phyloP scores from a whole-genome alignment of 768 basidiomycete species.

The Serendipita sp. region DNA sequence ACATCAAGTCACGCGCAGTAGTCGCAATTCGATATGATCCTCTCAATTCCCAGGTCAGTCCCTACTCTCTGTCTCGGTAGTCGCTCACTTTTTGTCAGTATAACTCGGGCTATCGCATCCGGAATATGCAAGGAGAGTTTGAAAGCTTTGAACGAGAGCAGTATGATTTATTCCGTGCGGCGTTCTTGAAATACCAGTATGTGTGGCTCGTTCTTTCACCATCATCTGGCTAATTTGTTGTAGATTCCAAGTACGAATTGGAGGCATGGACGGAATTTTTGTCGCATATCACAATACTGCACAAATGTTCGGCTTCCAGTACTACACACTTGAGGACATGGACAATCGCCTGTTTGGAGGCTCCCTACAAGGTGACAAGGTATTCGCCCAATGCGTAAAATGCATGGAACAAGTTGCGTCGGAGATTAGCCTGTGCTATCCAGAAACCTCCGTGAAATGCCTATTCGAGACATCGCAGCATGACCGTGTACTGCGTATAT shows the following conservation, averaged over 20 bases:
- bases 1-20: constrained; percentile 88
- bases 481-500: constrained; percentile 35
- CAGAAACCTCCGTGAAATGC: constrained; percentile 41
- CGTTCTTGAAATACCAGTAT: constrained; percentile 85
- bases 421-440: constrained; percentile 43
- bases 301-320: constrained; percentile 85
- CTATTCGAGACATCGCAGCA: constrained; percentile 41
- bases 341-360: constrained; percentile 62
- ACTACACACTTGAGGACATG: constrained; percentile 75
- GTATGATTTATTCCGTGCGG: constrained; percentile 84
- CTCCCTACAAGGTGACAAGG: constrained; percentile 41
- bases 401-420: constrained; percentile 52
- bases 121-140: constrained; percentile 37
- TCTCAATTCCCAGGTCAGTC: constrained; percentile 55
- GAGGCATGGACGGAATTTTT: constrained; percentile 90
- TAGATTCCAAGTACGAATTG: constrained; percentile 90
- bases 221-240: not conserved
- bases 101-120: constrained; percentile 65
- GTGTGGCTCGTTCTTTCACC: constrained; percentile 10
- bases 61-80: not conserved
- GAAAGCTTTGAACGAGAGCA: constrained; percentile 88
- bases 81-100: constrained; percentile 27
- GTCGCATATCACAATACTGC: constrained; percentile 80
- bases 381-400: constrained; percentile 58
- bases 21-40: constrained; percentile 71